Conservation (phyloP, 2,329 filamentous ascomycete genomes). For the Kalmusia sp. region DNA sequence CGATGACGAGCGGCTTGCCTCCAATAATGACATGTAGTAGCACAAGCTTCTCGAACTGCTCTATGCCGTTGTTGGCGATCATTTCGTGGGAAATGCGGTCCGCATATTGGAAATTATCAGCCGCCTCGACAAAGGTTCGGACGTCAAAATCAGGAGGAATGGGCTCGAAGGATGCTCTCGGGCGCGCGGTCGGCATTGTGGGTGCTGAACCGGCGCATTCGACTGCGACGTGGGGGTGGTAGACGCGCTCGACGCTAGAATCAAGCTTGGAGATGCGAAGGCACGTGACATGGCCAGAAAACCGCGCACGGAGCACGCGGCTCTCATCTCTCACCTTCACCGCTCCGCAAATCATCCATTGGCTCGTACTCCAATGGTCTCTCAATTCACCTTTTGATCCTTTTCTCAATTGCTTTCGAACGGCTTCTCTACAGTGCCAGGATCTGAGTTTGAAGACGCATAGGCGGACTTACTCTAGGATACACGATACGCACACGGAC, state of each 20-base stretch:
- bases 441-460: too few species aligned
- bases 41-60: constrained; percentile 86
- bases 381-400: neutral
- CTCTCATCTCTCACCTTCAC: neutral
- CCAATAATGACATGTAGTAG: constrained; percentile 81
- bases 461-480: too few species aligned
- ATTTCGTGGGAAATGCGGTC: constrained; percentile 79
- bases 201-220: constrained; percentile 14
- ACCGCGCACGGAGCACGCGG: neutral
- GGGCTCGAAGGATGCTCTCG: constrained; percentile 89
- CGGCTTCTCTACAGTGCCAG: too few species aligned
- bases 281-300: constrained; percentile 7
- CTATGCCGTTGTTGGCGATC: constrained; percentile 77
- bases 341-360: neutral
- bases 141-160: constrained; percentile 87
- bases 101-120: constrained; percentile 86
- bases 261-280: neutral
- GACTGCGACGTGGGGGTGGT: neutral
- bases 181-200: constrained; percentile 78
- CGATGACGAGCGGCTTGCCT: constrained; percentile 88
- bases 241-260: neutral
- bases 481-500: too few species aligned
- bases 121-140: constrained; percentile 74
- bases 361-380: neutral
- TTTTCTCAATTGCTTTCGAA: too few species aligned